A percentile compares a stretch with the other conserved stretches of the same genome.
Evolutionary conservation across 495 filamentous ascomycete species (phyloP).

Genomic region (Viridothelium virens): DNA sequence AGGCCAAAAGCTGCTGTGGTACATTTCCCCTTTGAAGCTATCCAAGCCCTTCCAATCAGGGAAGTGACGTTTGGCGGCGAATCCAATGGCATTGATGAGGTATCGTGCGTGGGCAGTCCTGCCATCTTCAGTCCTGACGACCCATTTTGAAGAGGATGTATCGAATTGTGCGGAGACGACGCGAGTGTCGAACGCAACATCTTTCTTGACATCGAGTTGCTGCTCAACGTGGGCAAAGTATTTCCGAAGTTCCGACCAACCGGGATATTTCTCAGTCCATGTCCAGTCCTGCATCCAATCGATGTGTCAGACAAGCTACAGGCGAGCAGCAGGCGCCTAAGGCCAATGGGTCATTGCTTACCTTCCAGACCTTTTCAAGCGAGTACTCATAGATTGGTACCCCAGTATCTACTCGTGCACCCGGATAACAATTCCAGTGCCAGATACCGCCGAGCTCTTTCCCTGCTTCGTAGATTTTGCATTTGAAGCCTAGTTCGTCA

Average conservation of each 20-base stretch:
- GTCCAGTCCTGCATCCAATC: slow-evolving; percentile 32
- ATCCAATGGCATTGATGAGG: slow-evolving; percentile 37
- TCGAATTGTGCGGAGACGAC: slow-evolving; percentile 38
- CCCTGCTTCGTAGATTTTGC: slow-evolving; percentile 42
- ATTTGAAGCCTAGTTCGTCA: slow-evolving; percentile 39
- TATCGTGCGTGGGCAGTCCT: slow-evolving; percentile 26
- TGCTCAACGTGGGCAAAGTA: slow-evolving; percentile 44
- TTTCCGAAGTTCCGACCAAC: slow-evolving; percentile 33
- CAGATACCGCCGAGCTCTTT: slow-evolving; percentile 46
- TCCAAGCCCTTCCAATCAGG: slow-evolving; percentile 36
- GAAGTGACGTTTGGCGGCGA: slow-evolving; percentile 35
- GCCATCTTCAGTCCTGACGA: slow-evolving; percentile 33
- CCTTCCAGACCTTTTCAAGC: slow-evolving; percentile 36
- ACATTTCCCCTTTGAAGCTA: slow-evolving; percentile 38
- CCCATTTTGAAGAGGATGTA: slow-evolving; percentile 33
- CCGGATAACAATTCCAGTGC: slow-evolving; percentile 38
- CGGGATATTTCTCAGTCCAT: slow-evolving; percentile 41
- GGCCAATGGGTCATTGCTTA: slow-evolving; percentile 1
- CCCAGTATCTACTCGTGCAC: slow-evolving; percentile 39
- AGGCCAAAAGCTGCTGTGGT: slow-evolving; percentile 51
- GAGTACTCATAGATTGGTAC: slow-evolving; percentile 39
- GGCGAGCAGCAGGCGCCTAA: background rate
- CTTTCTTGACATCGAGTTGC: slow-evolving; percentile 37
- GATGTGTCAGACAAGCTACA: background rate
- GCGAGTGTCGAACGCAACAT: slow-evolving; percentile 37